Evolutionary conservation across 495 filamentous ascomycete species (phyloP).

Genomic region (Hyaloscypha hepaticicola): DNA sequence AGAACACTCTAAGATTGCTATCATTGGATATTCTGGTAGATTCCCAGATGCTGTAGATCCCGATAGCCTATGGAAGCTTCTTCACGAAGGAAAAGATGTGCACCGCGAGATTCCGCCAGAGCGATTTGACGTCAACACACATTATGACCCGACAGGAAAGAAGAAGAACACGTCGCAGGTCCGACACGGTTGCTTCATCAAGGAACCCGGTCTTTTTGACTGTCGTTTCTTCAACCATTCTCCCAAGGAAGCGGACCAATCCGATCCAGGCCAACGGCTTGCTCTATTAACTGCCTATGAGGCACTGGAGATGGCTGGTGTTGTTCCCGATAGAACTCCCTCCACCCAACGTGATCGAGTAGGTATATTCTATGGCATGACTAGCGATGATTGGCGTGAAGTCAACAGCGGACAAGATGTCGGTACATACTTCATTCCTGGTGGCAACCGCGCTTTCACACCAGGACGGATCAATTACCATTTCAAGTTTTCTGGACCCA

Average conservation of each 20-base stretch:
- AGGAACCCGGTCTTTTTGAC: conserved; percentile 83
- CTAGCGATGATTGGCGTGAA: conserved; percentile 87
- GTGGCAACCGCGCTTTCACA: conserved; percentile 81
- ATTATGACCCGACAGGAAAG: conserved; percentile 75
- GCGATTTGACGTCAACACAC: conserved; percentile 75
- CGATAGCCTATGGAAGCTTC: conserved; percentile 62
- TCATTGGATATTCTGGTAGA: conserved; percentile 75
- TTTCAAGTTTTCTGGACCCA: conserved; percentile 86
- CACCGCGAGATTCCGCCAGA: conserved; percentile 63
- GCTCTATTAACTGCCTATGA: conserved; percentile 87
- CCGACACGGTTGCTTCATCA: conserved; percentile 84
- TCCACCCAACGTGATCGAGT: conserved; percentile 83
- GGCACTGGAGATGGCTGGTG: conserved; percentile 86
- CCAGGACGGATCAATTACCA: conserved; percentile 84
- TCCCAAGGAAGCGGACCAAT: conserved; percentile 81
- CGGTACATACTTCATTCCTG: conserved; percentile 90
- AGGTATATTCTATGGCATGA: conserved; percentile 89
- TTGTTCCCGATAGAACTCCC: conserved; percentile 80
- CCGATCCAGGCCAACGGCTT: conserved; percentile 86
- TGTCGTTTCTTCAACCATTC: conserved; percentile 95
- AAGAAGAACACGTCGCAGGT: conserved; percentile 78
- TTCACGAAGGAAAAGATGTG: conserved; percentile 64
- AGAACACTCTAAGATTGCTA: conserved; percentile 48
- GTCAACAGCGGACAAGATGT: conserved; percentile 84
- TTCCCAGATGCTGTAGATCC: conserved; percentile 68